Evolutionary conservation across 169 alveolate genomes (phyloP).

Genomic region (Perkinsus chesapeaki): DNA sequence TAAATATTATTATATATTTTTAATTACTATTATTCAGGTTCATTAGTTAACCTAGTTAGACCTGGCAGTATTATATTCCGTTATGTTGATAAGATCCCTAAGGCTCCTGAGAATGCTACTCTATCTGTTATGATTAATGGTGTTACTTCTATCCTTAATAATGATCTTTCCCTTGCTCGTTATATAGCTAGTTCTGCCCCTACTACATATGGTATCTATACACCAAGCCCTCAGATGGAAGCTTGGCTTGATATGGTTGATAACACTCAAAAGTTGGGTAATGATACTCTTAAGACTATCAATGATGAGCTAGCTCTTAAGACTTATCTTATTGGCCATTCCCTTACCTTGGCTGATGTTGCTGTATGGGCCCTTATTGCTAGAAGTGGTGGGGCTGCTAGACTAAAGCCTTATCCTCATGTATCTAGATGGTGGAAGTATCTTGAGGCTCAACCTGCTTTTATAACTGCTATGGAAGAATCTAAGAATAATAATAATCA

Average conservation of each 20-base stretch:
- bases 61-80: neutral
- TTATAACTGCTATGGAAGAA: neutral
- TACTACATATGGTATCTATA: neutral
- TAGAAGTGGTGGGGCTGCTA: neutral
- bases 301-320: neutral
- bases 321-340: neutral
- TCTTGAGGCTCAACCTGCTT: neutral
- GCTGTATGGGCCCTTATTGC: neutral
- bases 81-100: neutral
- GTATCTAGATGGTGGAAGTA: neutral
- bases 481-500: neutral
- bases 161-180: neutral
- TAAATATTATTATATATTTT: neutral
- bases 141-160: neutral
- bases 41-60: neutral
- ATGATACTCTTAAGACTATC: neutral
- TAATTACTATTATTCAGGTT: neutral
- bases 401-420: neutral
- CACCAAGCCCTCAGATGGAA: neutral
- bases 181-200: neutral
- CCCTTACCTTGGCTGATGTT: neutral
- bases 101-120: neutral
- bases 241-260: neutral
- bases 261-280: neutral
- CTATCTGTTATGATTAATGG: neutral